A percentile compares a stretch with the other conserved stretches of the same genome.
Conservation (phyloP, 441 rosid species). For the Gossypium schwendimanii region DNA sequence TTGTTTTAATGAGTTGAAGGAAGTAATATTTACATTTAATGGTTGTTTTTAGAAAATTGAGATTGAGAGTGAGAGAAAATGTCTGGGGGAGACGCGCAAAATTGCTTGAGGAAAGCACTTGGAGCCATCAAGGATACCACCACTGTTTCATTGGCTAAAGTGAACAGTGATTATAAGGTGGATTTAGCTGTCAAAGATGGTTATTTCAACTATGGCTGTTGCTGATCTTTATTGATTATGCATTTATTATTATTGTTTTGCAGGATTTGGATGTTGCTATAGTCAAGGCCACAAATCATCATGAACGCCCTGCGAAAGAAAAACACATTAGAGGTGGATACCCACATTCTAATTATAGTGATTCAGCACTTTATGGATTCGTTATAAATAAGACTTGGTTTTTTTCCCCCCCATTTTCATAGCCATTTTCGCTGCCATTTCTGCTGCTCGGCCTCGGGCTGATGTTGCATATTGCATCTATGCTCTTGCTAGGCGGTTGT, state of each 20-base stretch:
- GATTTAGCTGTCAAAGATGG: background rate
- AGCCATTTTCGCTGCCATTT: constrained; percentile 83
- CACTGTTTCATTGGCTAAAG: constrained; percentile 93
- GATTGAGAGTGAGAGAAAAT: constrained; percentile 40
- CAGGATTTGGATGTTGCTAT: constrained; percentile 92
- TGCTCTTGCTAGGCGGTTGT: constrained; percentile 70
- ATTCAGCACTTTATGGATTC: background rate
- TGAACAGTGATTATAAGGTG: constrained; percentile 92
- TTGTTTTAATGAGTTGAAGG: too few relatives aligned
- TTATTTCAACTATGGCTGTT: background rate
- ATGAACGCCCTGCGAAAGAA: constrained; percentile 83
- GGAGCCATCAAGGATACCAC: constrained; percentile 95
- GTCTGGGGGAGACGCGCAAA: constrained; percentile 89
- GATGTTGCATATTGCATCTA: constrained; percentile 98
- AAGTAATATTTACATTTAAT: too few relatives aligned
- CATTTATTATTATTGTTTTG: background rate
- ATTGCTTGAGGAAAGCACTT: constrained; percentile 85
- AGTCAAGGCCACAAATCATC: constrained; percentile 89
- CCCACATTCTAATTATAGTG: background rate
- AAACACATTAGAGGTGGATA: constrained; percentile 65
- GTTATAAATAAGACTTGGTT: constrained; percentile 1
- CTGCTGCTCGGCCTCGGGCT: constrained; percentile 96
- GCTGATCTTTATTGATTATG: constrained; percentile 8
- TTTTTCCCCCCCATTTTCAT: constrained; percentile 17
- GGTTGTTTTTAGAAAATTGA: constrained; percentile 30